These are phyloP conservation scores for Fusarium sp. DNA, from an alignment of 2,329 filamentous ascomycete species.

Conservation along the genomic window DNA sequence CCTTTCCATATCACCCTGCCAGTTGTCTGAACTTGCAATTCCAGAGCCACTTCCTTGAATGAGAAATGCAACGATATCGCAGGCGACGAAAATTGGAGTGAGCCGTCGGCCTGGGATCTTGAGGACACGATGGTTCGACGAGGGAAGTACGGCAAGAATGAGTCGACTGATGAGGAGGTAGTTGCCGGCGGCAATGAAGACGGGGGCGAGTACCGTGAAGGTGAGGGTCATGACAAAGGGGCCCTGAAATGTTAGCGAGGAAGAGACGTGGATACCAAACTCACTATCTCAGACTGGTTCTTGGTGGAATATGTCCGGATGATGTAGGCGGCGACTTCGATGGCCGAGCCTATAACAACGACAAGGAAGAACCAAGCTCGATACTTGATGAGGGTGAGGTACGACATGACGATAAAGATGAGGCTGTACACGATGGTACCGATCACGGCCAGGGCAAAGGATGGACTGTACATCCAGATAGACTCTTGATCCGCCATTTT, in stretches of 20 bases:
- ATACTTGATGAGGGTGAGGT: slow-evolving; percentile 60
- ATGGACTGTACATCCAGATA: slow-evolving; percentile 64
- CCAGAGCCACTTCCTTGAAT: slow-evolving; percentile 62
- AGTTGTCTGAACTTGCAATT: slow-evolving; percentile 60
- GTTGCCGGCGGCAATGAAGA: slow-evolving; percentile 65
- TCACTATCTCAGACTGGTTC: slow-evolving; percentile 53
- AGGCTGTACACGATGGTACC: slow-evolving; percentile 60
- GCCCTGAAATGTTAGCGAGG: slow-evolving; percentile 39
- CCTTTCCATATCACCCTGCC: slow-evolving; percentile 57
- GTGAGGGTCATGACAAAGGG: slow-evolving; percentile 58
- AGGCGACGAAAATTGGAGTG: slow-evolving; percentile 63
- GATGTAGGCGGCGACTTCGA: slow-evolving; percentile 62
- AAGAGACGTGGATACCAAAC: slow-evolving; percentile 12
- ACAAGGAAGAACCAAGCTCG: slow-evolving; percentile 61
- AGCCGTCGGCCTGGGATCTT: slow-evolving; percentile 56
- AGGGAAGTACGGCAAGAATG: slow-evolving; percentile 57
- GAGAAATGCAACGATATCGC: slow-evolving; percentile 62
- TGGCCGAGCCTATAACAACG: slow-evolving; percentile 58
- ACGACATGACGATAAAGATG: slow-evolving; percentile 56
- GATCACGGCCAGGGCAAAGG: slow-evolving; percentile 59
- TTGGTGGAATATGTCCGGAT: slow-evolving; percentile 57
- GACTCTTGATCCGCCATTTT: slow-evolving; percentile 46
- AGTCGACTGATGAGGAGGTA: slow-evolving; percentile 67
- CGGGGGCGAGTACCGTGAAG: slow-evolving; percentile 64
- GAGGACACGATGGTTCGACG: slow-evolving; percentile 53